Base-by-base conservation (phyloP, 306 rosid species). In the Prosopis cineraria region DNA sequence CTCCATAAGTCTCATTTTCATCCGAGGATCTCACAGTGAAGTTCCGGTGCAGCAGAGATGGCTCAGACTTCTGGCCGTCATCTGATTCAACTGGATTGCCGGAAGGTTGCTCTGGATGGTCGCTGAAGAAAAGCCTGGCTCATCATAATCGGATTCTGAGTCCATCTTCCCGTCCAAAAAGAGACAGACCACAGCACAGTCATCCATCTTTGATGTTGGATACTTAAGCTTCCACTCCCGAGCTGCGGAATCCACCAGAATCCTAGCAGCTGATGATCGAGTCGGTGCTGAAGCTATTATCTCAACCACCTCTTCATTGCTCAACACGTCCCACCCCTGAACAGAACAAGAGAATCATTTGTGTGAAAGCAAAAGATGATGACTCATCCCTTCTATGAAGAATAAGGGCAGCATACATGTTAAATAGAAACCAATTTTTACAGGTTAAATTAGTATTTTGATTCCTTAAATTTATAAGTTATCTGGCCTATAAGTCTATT, bases 151-250 rank as follows among this genome's bases (percentile, higher is more conserved):
- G 5, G 98, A 91, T 88, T 95, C 99, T 0, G 87, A 74, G 75
- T 93, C 97, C 96, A 95, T 95, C 87, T 88, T 95, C 58, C 96
- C 91, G 66, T 95, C 98, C 86, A 95, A 76, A 78, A 89, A 95
- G 22, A 95, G 71, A 83, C 99, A 95, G 29, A 93, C 96, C 7
- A 95, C 98, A 40, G 98, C 98, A 82, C 99, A 95, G 52, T 95
- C 99, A 69, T 95, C 99, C 98, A 95, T 91, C 84, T 88, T 95
- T 1, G 99, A 95, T 59, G 98, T 95, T 0, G 99, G 99, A 82
- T 93, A 95, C 55, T 93, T 93, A 12, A 86, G 91, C 76, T 87
- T 91, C 99, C 98, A 95, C 79, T 88, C 98, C 6, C 87, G 88
- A 19, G 96, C 97, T 0, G 98, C 99, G 10, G 98, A 90, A 76